Percentiles rank a stretch among this genome's conserved stretches.
Conservation (phyloP, 257 asterid species). For the Thymus mandschuricus region DNA sequence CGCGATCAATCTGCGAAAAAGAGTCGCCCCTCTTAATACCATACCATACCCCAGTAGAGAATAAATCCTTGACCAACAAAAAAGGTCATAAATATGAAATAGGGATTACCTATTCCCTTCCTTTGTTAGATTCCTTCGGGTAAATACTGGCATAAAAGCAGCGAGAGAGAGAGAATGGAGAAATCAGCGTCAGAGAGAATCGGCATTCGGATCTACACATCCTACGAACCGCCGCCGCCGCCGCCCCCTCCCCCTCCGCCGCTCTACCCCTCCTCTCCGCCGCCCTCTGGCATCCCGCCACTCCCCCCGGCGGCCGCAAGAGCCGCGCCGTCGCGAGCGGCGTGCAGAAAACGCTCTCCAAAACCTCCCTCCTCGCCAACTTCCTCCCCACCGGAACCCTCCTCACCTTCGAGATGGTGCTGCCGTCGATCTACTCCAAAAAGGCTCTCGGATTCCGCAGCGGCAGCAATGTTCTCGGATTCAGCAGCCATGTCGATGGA, state of each 20-base stretch:
- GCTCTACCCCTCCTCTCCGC: slow-evolving; percentile 38
- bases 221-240: slow-evolving; percentile 42
- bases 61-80: too few species aligned
- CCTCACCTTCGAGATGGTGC: slow-evolving; percentile 89
- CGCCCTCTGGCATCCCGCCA: slow-evolving; percentile 26
- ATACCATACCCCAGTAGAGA: too few species aligned
- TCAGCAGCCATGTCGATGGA: too few species aligned
- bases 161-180: slow-evolving; percentile 44
- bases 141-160: too few species aligned
- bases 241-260: slow-evolving; percentile 43
- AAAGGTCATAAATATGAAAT: too few species aligned
- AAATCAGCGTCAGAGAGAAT: slow-evolving; percentile 41
- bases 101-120: too few species aligned
- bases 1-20: slow-evolving; percentile 7
- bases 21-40: too few species aligned
- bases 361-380: slow-evolving; percentile 79
- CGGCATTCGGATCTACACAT: slow-evolving; percentile 69
- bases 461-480: too few species aligned
- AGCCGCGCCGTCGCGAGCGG: slow-evolving; percentile 68
- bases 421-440: slow-evolving; percentile 67
- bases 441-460: too few species aligned
- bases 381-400: slow-evolving; percentile 95
- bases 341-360: slow-evolving; percentile 85
- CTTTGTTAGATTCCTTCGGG: too few species aligned
- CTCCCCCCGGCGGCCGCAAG: slow-evolving; percentile 41